These are phyloP conservation scores for Trypethelium eluteriae DNA, from an alignment of 495 filamentous ascomycete genomes.

Conservation along the genomic window DNA sequence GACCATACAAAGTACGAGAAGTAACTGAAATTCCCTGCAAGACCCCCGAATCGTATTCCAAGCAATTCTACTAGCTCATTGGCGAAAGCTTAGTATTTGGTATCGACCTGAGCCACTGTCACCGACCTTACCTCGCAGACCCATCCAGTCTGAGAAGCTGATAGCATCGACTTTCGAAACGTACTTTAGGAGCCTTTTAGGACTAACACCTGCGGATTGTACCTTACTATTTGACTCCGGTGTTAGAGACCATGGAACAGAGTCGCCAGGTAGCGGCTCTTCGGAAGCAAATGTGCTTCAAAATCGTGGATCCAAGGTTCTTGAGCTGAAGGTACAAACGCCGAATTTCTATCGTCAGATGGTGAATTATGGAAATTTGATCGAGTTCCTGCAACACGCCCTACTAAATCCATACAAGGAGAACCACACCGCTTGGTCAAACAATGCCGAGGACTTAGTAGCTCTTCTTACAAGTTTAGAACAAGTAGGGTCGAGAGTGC, in stretches of 20 bases:
- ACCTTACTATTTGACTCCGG: neutral
- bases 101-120: neutral
- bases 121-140: neutral
- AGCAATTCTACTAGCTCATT: constrained; percentile 1
- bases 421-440: neutral
- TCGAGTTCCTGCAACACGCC: neutral
- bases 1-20: neutral
- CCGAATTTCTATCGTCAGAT: neutral
- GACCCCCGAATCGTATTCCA: neutral
- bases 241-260: neutral
- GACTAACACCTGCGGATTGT: neutral
- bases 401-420: neutral
- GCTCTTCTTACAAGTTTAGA: neutral
- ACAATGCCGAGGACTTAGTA: neutral
- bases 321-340: neutral
- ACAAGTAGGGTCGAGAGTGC: neutral
- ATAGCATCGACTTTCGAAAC: neutral
- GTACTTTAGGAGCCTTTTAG: neutral
- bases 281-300: neutral
- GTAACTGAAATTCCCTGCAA: neutral
- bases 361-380: neutral
- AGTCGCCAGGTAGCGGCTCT: neutral
- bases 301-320: neutral
- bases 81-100: neutral
- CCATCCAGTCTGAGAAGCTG: neutral